Percentiles rank a stretch among this genome's conserved stretches.
Evolutionary conservation across 2,329 filamentous ascomycete species (phyloP).

Genomic region (Colletotrichum ledebouriae): DNA sequence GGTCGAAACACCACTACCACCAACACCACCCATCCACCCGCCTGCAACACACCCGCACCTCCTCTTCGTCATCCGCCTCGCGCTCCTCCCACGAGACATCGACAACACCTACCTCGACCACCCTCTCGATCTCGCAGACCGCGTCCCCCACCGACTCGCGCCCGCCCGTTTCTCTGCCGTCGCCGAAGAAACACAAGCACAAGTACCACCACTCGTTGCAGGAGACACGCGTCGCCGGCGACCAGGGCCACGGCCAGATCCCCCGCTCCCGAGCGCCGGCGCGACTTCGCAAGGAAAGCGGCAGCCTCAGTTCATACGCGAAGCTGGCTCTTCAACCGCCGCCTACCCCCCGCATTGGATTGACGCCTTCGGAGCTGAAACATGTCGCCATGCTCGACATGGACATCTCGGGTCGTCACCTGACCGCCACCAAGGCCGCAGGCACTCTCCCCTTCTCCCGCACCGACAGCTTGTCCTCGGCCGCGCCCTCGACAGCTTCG

Average conservation of each 20-base stretch:
- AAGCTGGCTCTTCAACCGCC: constrained; percentile 30
- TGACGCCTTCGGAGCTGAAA: constrained; percentile 49
- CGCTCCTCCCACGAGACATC: constrained; percentile 45
- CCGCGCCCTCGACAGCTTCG: constrained; percentile 57
- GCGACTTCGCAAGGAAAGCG: constrained; percentile 38
- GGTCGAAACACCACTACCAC: constrained; percentile 9
- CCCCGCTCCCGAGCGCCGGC: constrained; percentile 24
- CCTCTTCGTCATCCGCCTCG: constrained; percentile 49
- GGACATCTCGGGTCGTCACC: constrained; percentile 43
- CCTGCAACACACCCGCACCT: constrained; percentile 49
- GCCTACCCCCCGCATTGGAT: constrained; percentile 22
- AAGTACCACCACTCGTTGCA: constrained; percentile 36
- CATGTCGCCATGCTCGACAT: constrained; percentile 54
- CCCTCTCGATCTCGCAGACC: constrained; percentile 34
- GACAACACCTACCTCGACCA: constrained; percentile 19
- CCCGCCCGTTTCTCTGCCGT: constrained; percentile 44
- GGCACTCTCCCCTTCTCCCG: constrained; percentile 55
- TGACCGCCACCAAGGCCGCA: constrained; percentile 48
- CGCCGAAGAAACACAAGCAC: constrained; percentile 28
- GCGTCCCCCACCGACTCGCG: constrained; percentile 36
- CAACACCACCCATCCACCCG: not conserved
- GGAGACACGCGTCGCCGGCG: constrained; percentile 22
- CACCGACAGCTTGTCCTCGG: constrained; percentile 62
- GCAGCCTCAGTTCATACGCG: constrained; percentile 32
- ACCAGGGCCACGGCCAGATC: constrained; percentile 13